A percentile compares a stretch with the other conserved stretches of the same genome.
phyloP scores from a whole-genome alignment of 1,139 yeast genomes.

The Saccharomyces hybrid region DNA sequence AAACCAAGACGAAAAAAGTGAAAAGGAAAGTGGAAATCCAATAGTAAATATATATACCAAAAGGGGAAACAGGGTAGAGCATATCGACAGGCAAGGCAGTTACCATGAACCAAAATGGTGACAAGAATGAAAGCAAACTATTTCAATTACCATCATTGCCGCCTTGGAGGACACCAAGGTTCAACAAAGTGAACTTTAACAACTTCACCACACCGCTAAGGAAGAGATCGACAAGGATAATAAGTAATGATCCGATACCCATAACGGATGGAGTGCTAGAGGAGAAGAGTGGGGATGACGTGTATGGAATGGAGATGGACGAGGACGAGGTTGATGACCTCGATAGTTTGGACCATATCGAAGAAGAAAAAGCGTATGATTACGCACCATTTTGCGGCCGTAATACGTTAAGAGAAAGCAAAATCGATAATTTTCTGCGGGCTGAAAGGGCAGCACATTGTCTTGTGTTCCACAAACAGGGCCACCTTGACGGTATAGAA shows the following conservation, averaged over 20 bases:
- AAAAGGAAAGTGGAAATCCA: neutral
- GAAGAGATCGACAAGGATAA: slow-evolving; percentile 12
- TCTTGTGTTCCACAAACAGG: slow-evolving; percentile 23
- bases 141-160: slow-evolving; percentile 27
- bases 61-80: neutral
- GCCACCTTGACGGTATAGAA: slow-evolving; percentile 11
- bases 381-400: slow-evolving; percentile 22
- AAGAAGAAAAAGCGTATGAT: slow-evolving; percentile 13
- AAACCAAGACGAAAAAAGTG: neutral
- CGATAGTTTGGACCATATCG: neutral
- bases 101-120: slow-evolving; percentile 1
- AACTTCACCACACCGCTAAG: slow-evolving; percentile 18
- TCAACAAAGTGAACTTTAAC: slow-evolving; percentile 7
- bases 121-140: slow-evolving; percentile 4
- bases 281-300: neutral
- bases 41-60: neutral
- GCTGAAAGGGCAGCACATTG: slow-evolving; percentile 29
- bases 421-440: slow-evolving; percentile 14
- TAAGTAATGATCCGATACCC: slow-evolving; percentile 1
- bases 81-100: neutral
- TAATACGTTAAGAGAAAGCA: slow-evolving; percentile 20
- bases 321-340: neutral
- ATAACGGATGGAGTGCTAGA: neutral
- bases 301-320: neutral
- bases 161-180: slow-evolving; percentile 24